A percentile compares a stretch with the other conserved stretches of the same genome.
These are phyloP conservation scores for Candida mesenterica DNA, from an alignment of 1,139 yeast species.

Conservation along the genomic window DNA sequence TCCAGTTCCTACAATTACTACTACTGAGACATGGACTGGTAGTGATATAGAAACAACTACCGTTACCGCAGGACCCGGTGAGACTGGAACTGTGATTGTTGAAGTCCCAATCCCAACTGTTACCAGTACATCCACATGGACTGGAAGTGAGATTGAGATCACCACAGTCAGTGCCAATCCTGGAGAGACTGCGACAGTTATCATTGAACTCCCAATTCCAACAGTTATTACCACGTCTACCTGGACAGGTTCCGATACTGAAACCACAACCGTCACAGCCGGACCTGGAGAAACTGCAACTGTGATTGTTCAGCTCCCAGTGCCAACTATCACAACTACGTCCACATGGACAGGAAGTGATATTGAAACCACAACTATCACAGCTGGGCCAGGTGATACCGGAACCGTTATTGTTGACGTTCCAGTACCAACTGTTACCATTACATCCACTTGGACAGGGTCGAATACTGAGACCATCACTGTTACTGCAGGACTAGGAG, in stretches of 20 bases:
- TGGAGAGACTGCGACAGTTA: constrained; percentile 11
- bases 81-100: constrained; percentile 18
- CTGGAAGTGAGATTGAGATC: constrained; percentile 10
- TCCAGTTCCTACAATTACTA: constrained; percentile 13
- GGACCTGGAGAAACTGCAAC: constrained; percentile 7
- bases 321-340: constrained; percentile 8
- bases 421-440: constrained; percentile 13
- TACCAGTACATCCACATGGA: constrained; percentile 13
- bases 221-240: constrained; percentile 11
- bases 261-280: constrained; percentile 7
- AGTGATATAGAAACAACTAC: constrained; percentile 3
- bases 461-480: too few species aligned
- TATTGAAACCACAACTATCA: too few species aligned
- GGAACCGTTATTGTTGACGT: constrained; percentile 16
- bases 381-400: too few species aligned
- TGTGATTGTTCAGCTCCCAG: constrained; percentile 10
- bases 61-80: constrained; percentile 10
- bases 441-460: too few species aligned
- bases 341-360: too few species aligned
- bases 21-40: constrained; percentile 11
- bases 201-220: constrained; percentile 16
- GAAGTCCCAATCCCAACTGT: constrained; percentile 19
- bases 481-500: too few species aligned
- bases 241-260: constrained; percentile 8
- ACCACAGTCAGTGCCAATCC: constrained; percentile 8